A percentile compares a stretch with the other conserved stretches of the same genome.
These are phyloP conservation scores for Metschnikowia colocasiae DNA, from an alignment of 805 yeast genomes.

Conservation along the genomic window DNA sequence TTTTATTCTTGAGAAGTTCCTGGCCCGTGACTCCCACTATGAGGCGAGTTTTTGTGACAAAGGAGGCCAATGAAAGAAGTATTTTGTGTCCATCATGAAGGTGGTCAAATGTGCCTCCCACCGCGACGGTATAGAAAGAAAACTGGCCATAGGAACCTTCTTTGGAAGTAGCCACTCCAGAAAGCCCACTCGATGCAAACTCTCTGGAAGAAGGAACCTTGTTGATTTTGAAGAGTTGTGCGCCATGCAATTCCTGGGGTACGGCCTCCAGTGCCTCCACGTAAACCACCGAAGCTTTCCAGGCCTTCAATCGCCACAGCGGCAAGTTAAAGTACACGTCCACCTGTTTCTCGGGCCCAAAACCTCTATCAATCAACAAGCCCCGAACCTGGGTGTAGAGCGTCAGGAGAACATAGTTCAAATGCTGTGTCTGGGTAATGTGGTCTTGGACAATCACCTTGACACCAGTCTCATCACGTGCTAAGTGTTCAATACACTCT, in stretches of 20 bases:
- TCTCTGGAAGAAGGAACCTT: not conserved
- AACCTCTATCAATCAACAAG: not conserved
- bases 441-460: constrained; percentile 24
- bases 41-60: constrained; percentile 49
- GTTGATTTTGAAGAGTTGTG: not conserved
- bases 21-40: constrained; percentile 85
- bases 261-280: constrained; percentile 2
- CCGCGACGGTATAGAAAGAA: constrained; percentile 39
- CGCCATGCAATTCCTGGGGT: not conserved
- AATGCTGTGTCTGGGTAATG: constrained; percentile 21
- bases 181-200: too few relatives aligned
- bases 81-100: constrained; percentile 94
- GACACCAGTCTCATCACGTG: constrained; percentile 8
- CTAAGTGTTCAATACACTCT: constrained; percentile 2
- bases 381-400: constrained; percentile 25
- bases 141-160: not conserved
- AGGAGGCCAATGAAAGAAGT: constrained; percentile 67
- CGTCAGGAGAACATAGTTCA: constrained; percentile 28
- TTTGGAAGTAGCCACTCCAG: not conserved
- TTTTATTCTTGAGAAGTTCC: constrained; percentile 68
- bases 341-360: not conserved
- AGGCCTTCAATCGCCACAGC: constrained; percentile 1
- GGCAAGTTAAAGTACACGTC: not conserved
- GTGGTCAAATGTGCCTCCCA: constrained; percentile 98
- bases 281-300: not conserved